These are phyloP conservation scores for Apiosordaria backusii DNA, from an alignment of 495 filamentous ascomycete species.

Conservation along the genomic window DNA sequence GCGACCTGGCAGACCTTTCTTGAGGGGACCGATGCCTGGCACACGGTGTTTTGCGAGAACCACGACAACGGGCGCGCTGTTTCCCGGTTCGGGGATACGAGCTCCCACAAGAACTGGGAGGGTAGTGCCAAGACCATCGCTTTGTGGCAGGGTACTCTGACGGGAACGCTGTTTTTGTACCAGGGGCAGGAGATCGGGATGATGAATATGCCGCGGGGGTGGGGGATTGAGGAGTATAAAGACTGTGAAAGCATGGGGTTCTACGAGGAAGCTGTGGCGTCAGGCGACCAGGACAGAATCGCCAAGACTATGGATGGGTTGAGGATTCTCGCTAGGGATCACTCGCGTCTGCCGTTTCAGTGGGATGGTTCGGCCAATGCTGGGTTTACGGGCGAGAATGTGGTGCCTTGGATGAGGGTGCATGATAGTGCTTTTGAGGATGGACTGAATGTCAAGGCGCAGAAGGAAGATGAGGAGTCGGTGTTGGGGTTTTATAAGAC, in stretches of 20 bases:
- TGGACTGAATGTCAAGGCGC: slow-evolving; percentile 44
- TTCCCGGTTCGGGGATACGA: slow-evolving; percentile 51
- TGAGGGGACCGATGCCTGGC: slow-evolving; percentile 61
- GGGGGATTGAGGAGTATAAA: slow-evolving; percentile 62
- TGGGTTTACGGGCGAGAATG: slow-evolving; percentile 42
- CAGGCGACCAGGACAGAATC: slow-evolving; percentile 31
- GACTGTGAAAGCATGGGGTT: slow-evolving; percentile 62
- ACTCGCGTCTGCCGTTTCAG: slow-evolving; percentile 60
- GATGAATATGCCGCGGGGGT: slow-evolving; percentile 58
- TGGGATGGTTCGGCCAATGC: slow-evolving; percentile 53
- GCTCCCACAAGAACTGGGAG: slow-evolving; percentile 43
- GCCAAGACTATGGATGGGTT: slow-evolving; percentile 39
- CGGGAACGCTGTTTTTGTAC: slow-evolving; percentile 54
- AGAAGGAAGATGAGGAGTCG: slow-evolving; percentile 34
- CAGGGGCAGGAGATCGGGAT: slow-evolving; percentile 72
- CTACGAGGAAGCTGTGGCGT: slow-evolving; percentile 41
- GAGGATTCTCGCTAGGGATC: slow-evolving; percentile 54
- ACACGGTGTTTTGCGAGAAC: slow-evolving; percentile 64
- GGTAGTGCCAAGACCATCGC: slow-evolving; percentile 61
- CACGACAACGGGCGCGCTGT: slow-evolving; percentile 62
- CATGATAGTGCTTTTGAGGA: slow-evolving; percentile 37
- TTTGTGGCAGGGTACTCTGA: slow-evolving; percentile 45
- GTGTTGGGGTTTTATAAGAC: slow-evolving; percentile 49
- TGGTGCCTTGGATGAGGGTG: slow-evolving; percentile 52
- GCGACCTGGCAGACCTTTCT: slow-evolving; percentile 59